Percentiles rank a stretch among this genome's conserved stretches.
phyloP scores from a whole-genome alignment of 73 alveolate species.

The Symbiodinium natans region DNA sequence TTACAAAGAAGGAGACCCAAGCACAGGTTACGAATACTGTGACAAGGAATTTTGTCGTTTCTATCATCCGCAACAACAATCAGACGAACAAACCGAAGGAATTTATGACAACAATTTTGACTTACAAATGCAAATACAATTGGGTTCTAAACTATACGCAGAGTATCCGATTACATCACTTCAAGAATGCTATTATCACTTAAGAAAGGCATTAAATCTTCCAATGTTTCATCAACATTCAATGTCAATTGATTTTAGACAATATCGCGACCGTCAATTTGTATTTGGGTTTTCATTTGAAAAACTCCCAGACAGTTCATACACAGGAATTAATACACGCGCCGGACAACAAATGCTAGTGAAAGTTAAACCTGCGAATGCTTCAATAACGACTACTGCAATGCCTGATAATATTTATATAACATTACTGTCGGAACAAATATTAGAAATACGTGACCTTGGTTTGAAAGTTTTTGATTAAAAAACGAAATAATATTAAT shows the following conservation, averaged over 20 bases:
- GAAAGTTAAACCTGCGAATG: neutral
- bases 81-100: neutral
- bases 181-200: neutral
- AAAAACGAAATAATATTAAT: too few relatives aligned
- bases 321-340: neutral
- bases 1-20: neutral
- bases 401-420: neutral
- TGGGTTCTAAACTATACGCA: neutral
- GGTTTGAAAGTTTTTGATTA: neutral
- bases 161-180: neutral
- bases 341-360: neutral
- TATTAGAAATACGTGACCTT: neutral
- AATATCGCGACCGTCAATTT: neutral
- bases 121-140: neutral
- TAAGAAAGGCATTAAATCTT: neutral
- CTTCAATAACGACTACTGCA: neutral
- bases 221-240: neutral
- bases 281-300: neutral
- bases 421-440: neutral
- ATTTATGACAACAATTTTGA: neutral
- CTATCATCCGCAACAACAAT: neutral
- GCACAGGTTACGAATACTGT: neutral
- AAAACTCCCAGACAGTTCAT: neutral
- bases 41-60: neutral
- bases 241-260: neutral